phyloP scores from a whole-genome alignment of 2,329 filamentous ascomycete species.

The Xylaria digitata region DNA sequence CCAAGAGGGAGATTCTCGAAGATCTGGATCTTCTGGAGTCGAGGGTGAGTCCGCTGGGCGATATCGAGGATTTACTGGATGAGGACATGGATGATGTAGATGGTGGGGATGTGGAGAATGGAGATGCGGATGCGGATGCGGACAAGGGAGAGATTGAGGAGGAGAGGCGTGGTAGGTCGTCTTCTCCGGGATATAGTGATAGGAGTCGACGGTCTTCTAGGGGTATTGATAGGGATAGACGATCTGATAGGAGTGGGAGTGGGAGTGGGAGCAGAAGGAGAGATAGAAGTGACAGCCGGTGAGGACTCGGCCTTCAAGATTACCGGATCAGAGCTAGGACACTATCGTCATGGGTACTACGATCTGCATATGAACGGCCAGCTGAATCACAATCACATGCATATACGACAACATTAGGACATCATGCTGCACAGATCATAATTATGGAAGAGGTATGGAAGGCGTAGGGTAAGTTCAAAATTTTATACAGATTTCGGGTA shows the following conservation, averaged over 20 bases:
- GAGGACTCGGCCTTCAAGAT: background rate
- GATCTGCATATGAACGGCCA: background rate
- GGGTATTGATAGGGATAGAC: constrained; percentile 51
- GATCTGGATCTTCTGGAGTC: constrained; percentile 90
- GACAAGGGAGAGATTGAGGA: constrained; percentile 37
- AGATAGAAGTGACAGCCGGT: constrained; percentile 31
- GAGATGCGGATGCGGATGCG: constrained; percentile 29
- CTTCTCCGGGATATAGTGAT: constrained; percentile 29
- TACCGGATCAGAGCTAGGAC: background rate
- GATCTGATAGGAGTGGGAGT: constrained; percentile 30
- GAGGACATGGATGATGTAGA: constrained; percentile 62
- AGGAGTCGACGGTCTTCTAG: constrained; percentile 39
- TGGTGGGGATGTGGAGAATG: constrained; percentile 38
- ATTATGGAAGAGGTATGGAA: background rate
- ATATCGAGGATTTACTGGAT: constrained; percentile 77
- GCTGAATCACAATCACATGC: constrained; percentile 1
- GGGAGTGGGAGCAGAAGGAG: constrained; percentile 33
- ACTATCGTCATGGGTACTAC: background rate
- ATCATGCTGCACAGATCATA: background rate
- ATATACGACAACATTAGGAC: background rate
- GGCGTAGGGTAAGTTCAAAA: constrained; percentile 20
- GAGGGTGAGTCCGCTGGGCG: constrained; percentile 83
- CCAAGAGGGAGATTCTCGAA: constrained; percentile 82
- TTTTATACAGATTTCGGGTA: constrained; percentile 26
- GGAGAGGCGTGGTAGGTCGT: constrained; percentile 13